phyloP scores from a whole-genome alignment of 2,329 filamentous ascomycete species.

The Aspergillus spinulosporus region DNA sequence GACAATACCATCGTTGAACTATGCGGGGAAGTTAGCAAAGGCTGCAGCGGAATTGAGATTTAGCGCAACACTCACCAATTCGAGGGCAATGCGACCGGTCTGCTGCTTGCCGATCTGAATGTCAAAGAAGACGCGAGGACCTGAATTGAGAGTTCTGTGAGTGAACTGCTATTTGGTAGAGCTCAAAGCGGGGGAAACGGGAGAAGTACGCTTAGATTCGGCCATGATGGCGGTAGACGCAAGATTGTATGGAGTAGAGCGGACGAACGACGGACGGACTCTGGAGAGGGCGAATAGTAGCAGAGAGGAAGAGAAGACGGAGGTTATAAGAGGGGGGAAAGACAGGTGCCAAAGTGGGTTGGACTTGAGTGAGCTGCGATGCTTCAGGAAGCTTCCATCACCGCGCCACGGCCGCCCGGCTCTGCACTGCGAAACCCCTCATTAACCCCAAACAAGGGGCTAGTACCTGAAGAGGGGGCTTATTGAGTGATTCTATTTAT shows the following conservation, averaged over 20 bases:
- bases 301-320: background rate
- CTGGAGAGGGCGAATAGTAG: slow-evolving; percentile 15
- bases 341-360: slow-evolving; percentile 16
- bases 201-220: slow-evolving; percentile 37
- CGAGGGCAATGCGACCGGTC: slow-evolving; percentile 79
- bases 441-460: background rate
- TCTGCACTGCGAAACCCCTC: slow-evolving; percentile 2
- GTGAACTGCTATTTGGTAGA: slow-evolving; percentile 10
- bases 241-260: slow-evolving; percentile 13
- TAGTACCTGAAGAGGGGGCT: slow-evolving; percentile 1
- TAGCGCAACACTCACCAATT: slow-evolving; percentile 61
- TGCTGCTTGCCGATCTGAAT: slow-evolving; percentile 74
- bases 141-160: slow-evolving; percentile 32
- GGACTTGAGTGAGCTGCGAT: slow-evolving; percentile 15
- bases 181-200: slow-evolving; percentile 26
- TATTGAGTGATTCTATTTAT: slow-evolving; percentile 1
- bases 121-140: slow-evolving; percentile 88
- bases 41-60: background rate
- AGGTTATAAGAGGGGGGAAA: slow-evolving; percentile 12
- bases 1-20: slow-evolving; percentile 52
- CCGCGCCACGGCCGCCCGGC: slow-evolving; percentile 18
- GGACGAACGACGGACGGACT: background rate
- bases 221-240: slow-evolving; percentile 32
- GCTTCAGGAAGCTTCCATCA: slow-evolving; percentile 47
- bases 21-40: slow-evolving; percentile 21